Evolutionary conservation across 164 flowering plant genomes (phyloP), one percentile per base, ranked within the genome.

Genomic region (Vitis labrusca): DNA sequence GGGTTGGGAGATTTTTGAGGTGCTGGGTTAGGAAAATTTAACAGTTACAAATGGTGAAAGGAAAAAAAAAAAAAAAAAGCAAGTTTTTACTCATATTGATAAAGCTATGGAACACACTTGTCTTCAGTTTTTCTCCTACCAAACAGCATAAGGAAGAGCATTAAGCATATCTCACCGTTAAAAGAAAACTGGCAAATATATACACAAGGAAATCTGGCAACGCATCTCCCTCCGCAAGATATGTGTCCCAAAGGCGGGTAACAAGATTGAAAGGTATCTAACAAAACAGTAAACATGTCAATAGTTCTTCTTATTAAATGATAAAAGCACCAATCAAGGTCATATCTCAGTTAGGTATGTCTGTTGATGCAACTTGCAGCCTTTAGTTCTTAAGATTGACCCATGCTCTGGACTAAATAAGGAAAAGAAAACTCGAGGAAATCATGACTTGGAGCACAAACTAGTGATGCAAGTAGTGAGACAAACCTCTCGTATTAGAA

Each of bases 151-250:
- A 37, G 44, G 44, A 37, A 16, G 47, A n/a, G 17, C 8, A 17
- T 11, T 10, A 11, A n/a, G 10, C 5, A 3, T 9, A 48, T 69
- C 85, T 86, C 71, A 91, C 99, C 78, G 98, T 96, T 62, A 96
- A 77, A 74, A 96, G 94, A 72, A 96, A 90, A 71, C 99, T 96
- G 82, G 97, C 97, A 73, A 76, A 90, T 79, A 96, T 96, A 77
- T 96, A 96, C 59, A 96, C 93, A 68, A 96, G 98, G 79, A 96
- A 96, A 65, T 96, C 97, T 6, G 99, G 99, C 78, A 96, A 78
- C 50, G 97, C 97, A 83, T 93, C 99, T 72, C 99, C 99, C 86
- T 96, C 99, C 1, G 99, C 98, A 74, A 96, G 96, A 77, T 96
- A 96, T 23, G 98, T 96, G 85, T 96, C 99, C 99, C 99, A 96